phyloP scores from a whole-genome alignment of 768 basidiomycete species.

The Psilocybe sp. region DNA sequence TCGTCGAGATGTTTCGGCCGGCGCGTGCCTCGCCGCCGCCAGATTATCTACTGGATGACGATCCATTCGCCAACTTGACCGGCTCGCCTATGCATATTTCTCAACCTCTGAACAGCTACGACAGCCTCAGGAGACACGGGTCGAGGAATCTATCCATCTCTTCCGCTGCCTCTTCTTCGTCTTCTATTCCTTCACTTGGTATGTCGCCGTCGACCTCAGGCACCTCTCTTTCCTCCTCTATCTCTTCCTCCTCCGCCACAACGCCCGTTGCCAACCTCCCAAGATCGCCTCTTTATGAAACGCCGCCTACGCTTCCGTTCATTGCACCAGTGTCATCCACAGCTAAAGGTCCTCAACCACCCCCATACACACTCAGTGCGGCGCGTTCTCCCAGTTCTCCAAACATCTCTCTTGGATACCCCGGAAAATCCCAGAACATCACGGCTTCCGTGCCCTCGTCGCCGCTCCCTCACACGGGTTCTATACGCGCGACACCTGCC shows the following conservation, averaged over 20 bases:
- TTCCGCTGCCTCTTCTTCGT: slow-evolving; percentile 8
- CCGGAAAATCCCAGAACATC: not conserved
- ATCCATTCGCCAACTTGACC: slow-evolving; percentile 69
- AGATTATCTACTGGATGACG: slow-evolving; percentile 60
- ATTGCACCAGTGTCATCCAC: not conserved
- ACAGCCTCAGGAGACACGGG: not conserved
- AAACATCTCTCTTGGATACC: slow-evolving; percentile 10
- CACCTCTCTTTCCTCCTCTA: not conserved
- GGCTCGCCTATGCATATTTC: slow-evolving; percentile 11
- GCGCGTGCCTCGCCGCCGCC: slow-evolving; percentile 35
- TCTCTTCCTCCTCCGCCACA: not conserved
- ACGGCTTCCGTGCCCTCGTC: too few species aligned
- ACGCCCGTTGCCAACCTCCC: not conserved
- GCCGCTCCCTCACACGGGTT: slow-evolving; percentile 1
- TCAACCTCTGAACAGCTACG: not conserved
- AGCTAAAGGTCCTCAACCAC: too few species aligned
- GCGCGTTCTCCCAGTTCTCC: slow-evolving; percentile 6
- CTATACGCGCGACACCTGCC: slow-evolving; percentile 30
- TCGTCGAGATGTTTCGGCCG: slow-evolving; percentile 9
- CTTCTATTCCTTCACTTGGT: slow-evolving; percentile 5
- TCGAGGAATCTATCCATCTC: not conserved
- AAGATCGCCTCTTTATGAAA: slow-evolving; percentile 1
- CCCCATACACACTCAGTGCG: not conserved
- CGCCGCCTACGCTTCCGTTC: not conserved
- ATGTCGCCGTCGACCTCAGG: not conserved